Percentiles rank a stretch among this genome's conserved stretches.
phyloP scores from a whole-genome alignment of 2,329 filamentous ascomycete species.

The Alternaria triticina region DNA sequence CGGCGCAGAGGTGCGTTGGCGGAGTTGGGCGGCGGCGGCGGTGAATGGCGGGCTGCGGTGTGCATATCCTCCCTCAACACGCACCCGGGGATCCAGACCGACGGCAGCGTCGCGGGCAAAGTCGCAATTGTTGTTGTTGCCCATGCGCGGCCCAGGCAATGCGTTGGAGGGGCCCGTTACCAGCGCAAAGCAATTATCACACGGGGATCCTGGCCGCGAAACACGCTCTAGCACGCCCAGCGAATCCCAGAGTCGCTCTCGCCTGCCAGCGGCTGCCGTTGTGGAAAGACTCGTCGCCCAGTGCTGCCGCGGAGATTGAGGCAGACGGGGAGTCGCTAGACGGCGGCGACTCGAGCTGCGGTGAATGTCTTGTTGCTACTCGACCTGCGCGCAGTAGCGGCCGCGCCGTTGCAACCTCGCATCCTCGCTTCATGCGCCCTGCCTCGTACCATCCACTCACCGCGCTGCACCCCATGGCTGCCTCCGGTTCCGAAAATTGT shows the following conservation, averaged over 20 bases:
- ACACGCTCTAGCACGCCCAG: constrained; percentile 21
- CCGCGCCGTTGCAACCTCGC: constrained; percentile 3
- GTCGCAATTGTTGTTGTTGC: constrained; percentile 24
- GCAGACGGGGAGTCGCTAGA: constrained; percentile 18
- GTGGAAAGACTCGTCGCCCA: constrained; percentile 7
- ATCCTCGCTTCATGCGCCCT: constrained; percentile 9
- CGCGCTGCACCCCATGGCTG: not conserved
- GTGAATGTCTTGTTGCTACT: constrained; percentile 11
- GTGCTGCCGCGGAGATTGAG: constrained; percentile 10
- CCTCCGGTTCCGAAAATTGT: not conserved
- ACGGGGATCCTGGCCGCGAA: constrained; percentile 33
- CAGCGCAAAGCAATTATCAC: constrained; percentile 30
- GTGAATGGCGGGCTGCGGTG: constrained; percentile 22
- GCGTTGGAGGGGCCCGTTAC: constrained; percentile 30
- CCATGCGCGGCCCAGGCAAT: constrained; percentile 25
- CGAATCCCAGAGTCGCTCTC: constrained; percentile 16
- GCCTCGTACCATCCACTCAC: not conserved
- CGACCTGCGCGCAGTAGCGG: constrained; percentile 11
- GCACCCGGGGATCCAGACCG: constrained; percentile 10
- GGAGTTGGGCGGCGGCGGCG: constrained; percentile 19
- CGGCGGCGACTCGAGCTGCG: constrained; percentile 12
- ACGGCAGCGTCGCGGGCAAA: constrained; percentile 12
- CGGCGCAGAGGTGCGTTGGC: not conserved
- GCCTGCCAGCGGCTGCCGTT: constrained; percentile 7
- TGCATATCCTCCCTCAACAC: constrained; percentile 26